Evolutionary conservation across 176 grass and related monocot species (phyloP).

Genomic region (Dendrocalamus sinicus): DNA sequence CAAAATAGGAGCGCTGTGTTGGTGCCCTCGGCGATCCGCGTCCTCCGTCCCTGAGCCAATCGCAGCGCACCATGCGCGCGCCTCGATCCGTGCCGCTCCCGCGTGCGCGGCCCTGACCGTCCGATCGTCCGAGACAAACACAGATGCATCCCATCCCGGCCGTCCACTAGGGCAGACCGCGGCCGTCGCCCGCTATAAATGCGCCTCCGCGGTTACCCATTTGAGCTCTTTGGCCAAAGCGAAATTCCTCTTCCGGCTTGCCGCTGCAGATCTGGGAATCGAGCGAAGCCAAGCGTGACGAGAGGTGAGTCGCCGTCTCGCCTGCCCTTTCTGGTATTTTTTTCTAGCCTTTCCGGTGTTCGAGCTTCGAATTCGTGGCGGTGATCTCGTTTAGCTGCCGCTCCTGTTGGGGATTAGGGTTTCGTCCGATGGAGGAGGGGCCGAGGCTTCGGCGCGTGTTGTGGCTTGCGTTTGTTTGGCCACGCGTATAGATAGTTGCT

Average conservation of each 20-base stretch:
- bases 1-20: background rate
- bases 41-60: background rate
- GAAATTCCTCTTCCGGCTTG: background rate
- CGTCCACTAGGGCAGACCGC: background rate
- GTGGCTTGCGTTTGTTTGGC: background rate
- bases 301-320: background rate
- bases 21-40: background rate
- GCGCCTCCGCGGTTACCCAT: fast-evolving
- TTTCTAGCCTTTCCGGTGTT: background rate
- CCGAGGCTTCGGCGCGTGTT: background rate
- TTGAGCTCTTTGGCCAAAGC: background rate
- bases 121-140: background rate
- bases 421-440: background rate
- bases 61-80: background rate
- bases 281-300: background rate
- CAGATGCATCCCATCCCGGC: background rate
- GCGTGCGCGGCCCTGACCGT: background rate
- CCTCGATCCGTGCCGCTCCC: background rate
- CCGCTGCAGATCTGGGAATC: background rate
- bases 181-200: background rate
- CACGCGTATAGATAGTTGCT: background rate
- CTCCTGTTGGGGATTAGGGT: constrained; percentile 8
- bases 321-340: background rate
- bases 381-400: background rate
- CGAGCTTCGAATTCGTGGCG: background rate